Base-by-base conservation (phyloP, 2,329 filamentous ascomycete species). In the Xylariaceae sp. region DNA sequence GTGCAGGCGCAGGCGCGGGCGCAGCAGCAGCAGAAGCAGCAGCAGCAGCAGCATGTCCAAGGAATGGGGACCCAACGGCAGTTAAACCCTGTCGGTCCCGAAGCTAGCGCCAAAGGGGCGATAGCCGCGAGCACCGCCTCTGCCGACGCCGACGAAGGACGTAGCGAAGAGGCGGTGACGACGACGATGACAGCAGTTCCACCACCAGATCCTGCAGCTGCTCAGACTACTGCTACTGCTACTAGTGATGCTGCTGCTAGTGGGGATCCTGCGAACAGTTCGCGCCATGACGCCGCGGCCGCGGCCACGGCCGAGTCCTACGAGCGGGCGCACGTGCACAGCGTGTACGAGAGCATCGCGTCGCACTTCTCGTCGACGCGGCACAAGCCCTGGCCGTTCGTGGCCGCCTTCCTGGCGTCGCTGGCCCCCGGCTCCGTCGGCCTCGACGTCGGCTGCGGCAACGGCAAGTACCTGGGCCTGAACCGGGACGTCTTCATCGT, bases 361-460 rank as follows among this genome's bases (percentile, higher is more conserved):
- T 82, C 86, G 37, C 90, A 95, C 77, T 95, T 95, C 77, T 93
- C 89, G 12, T 85, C 88, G 16, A 93, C 90, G 20, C 84, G 86
- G 59, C 84, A 89, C 77, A 86, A 86, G 85, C 92, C 95, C 59
- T 99, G 95, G 95, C 95, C 95, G 20, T 88, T 96, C 65, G 90
- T 98, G 53, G 85, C 92, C 60, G 79, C 79, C 37, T 98, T 97
- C 72, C 82, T 98, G 37, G 76, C 79, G 48, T 77, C 78, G 29
- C 83, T 89, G 46, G 71, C 80, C 0, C 76, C 86, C 12, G 93
- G 93, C 21, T 83, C 90, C 48, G 76, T 98, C 53, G 95, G 95
- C 9, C 81, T 96, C 29, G 95, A 99, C 74, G 81, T 98, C 54
- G 95, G 95, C 58, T 98, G 95, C 75, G 95, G 95, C 57, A 99